Base-by-base conservation (phyloP, 2,329 filamentous ascomycete species). In the Exophiala sp. region DNA sequence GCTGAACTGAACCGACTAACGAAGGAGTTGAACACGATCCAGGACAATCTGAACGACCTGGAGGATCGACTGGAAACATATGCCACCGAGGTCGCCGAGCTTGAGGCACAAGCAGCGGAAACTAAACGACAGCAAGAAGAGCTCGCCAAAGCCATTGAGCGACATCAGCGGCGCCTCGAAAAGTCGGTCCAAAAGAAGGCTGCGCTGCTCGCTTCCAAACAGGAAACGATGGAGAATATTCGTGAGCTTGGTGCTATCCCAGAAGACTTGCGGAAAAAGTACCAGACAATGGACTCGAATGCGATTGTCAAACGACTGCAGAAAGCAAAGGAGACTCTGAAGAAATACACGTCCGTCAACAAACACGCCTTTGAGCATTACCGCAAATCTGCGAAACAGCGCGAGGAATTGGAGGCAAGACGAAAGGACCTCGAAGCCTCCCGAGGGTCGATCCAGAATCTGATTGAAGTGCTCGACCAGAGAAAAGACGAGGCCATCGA, bases 361-460 rank as follows among this genome's bases (percentile, higher is more conserved):
- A 98, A 97, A 73, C 97, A 98, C 72, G 93, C 93, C 0, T 95
- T 97, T 65, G 94, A 98, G 70, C 93, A 98, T 68, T 98, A 97
- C 73, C 94, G 91, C 72, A 95, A 84, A 71, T 98, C 97, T 67
- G 96, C 91, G 6, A 86, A 83, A 43, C 88, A 96, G 69, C 85
- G 94, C 50, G 90, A 95, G 55, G 85, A 85, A 18, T 76, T 98
- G 14, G 86, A 86, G 43, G 85, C 86, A 63, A 85, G 93, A 59
- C 82, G 91, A 43, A 80, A 84, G 61, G 93, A 97, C 66, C 81
- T 98, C 9, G 88, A 95, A 61, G 83, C 82, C 11, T 91, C 87
- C 2, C 88, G 95, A 60, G 77, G 76, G 29, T 91, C 88, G 1
- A 98, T 98, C 60, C 85, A 94, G 64, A 88, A 94, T 60, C 82